Base-by-base conservation (phyloP, 305 asterid genomes). In the Coffea humblotiana region DNA sequence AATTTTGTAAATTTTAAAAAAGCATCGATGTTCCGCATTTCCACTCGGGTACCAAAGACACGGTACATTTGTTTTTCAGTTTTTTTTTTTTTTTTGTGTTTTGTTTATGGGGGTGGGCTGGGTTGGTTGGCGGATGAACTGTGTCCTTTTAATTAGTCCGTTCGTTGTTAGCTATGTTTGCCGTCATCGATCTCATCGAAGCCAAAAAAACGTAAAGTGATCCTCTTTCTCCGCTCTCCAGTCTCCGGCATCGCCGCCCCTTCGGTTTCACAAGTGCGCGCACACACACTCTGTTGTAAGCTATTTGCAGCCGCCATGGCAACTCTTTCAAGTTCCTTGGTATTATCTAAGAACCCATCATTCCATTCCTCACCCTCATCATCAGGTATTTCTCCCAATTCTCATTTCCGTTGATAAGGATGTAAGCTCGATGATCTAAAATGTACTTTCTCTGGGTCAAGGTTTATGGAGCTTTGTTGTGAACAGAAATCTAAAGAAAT, bases 151-250 rank as follows among this genome's bases (percentile, higher is more conserved):
- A 37, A 37, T 37, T 37, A 37, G 43, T 37, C 43, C 43, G 25
- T 73, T 65, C 80, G 56, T 16, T 8, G 25, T 16, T 56, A 79
- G n/a, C 29, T 51, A 68, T 75, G 74, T 27, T 56, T 76, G 78
- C 23, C 76, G 47, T 10, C 80, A 74, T 84, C 79, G 85, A 75
- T 81, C 47, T 74, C 72, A 81, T 79, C 87, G 84, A 81, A 78
- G 49, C 63, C 6, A 9, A n/a, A 63, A 63, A 63, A 37, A 37
- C 43, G 43, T 3, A 4, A 16, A 32, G 21, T 64, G 60, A 75
- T 60, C 32, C 64, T 43, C 64, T 23, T 56, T 58, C 15, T 27
- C 15, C 16, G 27, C 13, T 37, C 56, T 29, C 63, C 65, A 6
- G 5, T 37, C 43, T 48, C 63, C 8, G 9, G n/a, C 27, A 27